phyloP scores from a whole-genome alignment of 2,329 filamentous ascomycete species.

The Fusarium hostae region DNA sequence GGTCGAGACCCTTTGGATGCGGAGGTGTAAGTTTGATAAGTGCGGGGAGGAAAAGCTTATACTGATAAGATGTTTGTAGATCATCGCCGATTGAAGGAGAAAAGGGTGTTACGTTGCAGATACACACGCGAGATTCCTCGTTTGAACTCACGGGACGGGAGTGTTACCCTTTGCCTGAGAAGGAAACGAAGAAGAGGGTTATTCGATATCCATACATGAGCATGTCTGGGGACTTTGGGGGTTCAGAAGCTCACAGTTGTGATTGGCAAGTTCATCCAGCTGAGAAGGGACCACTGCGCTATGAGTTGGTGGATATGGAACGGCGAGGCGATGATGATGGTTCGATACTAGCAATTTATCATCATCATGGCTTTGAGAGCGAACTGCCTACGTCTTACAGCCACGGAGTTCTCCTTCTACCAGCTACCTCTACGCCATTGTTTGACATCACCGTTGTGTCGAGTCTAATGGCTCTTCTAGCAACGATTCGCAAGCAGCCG shows the following conservation, averaged over 20 bases:
- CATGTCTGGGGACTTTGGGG: rapidly evolving
- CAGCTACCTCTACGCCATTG: rapidly evolving
- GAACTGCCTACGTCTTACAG: not conserved
- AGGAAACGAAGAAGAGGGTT: not conserved
- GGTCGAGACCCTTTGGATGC: not conserved
- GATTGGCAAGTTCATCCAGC: not conserved
- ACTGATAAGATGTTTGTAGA: not conserved
- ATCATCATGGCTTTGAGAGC: slow-evolving; percentile 14
- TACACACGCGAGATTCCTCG: not conserved
- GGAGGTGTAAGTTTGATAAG: slow-evolving; percentile 2
- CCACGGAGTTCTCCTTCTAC: slow-evolving; percentile 1
- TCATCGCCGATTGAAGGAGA: not conserved
- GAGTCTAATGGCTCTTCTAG: slow-evolving; percentile 3
- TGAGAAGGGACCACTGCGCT: not conserved
- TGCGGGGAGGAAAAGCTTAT: rapidly evolving
- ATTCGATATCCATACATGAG: not conserved
- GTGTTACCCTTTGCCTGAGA: not conserved
- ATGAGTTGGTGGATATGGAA: not conserved
- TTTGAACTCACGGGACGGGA: not conserved
- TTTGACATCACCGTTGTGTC: not conserved
- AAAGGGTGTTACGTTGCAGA: not conserved
- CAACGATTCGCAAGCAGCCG: not conserved
- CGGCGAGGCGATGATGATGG: rapidly evolving
- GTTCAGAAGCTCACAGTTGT: rapidly evolving
- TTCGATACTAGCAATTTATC: slow-evolving; percentile 1